phyloP scores from a whole-genome alignment of 2,329 filamentous ascomycete species.

The Neocucurbitaria cava region DNA sequence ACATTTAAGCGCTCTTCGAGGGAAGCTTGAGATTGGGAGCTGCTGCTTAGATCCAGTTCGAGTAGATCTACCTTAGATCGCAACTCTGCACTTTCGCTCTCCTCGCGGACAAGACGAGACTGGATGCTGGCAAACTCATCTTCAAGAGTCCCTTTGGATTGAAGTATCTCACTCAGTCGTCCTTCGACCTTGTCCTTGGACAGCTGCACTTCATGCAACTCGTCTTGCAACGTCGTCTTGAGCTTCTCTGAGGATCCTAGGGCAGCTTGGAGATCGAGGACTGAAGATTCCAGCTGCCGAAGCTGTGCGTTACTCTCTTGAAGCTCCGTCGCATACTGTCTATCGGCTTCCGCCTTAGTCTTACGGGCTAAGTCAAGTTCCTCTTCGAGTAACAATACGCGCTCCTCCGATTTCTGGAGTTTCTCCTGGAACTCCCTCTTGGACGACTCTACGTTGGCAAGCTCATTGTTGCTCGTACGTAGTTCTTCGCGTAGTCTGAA shows the following conservation, averaged over 20 bases:
- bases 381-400: constrained; percentile 19
- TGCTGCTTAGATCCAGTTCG: constrained; percentile 7
- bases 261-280: constrained; percentile 20
- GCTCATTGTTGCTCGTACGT: constrained; percentile 26
- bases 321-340: constrained; percentile 14
- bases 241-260: constrained; percentile 24
- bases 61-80: constrained; percentile 14
- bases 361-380: constrained; percentile 26
- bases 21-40: constrained; percentile 6
- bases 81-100: constrained; percentile 11
- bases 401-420: constrained; percentile 28
- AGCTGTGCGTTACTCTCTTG: constrained; percentile 27
- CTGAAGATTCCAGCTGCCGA: constrained; percentile 30
- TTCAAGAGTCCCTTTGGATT: constrained; percentile 17
- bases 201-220: constrained; percentile 17
- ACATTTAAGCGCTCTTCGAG: constrained; percentile 16
- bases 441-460: constrained; percentile 31
- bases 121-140: constrained; percentile 10
- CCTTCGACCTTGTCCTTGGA: constrained; percentile 19
- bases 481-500: constrained; percentile 29
- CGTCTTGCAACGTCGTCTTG: constrained; percentile 18
- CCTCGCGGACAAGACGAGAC: constrained; percentile 4
- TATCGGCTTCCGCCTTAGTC: constrained; percentile 21
- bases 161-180: constrained; percentile 11
- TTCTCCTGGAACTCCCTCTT: constrained; percentile 26